Evolutionary conservation across 176 grass and related monocot genomes (phyloP).

Genomic region (Juncus effusus): DNA sequence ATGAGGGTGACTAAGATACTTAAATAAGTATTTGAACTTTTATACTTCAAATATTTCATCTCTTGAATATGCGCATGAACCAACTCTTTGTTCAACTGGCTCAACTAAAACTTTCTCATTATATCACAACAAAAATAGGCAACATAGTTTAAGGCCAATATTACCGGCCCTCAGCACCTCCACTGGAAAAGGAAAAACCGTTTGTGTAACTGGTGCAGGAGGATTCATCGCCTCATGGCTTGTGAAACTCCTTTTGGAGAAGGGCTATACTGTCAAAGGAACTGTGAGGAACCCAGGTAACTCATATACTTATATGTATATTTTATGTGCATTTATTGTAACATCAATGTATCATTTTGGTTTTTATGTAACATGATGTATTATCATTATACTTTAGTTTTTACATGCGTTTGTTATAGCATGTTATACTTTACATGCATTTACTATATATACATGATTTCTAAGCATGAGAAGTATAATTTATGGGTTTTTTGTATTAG

Average conservation of each 20-base stretch:
- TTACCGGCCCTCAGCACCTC: not conserved
- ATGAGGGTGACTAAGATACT: no score
- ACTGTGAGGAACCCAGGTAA: constrained; percentile 90
- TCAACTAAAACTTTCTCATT: constrained; percentile 11
- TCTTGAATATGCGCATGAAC: no score
- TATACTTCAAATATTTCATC: no score
- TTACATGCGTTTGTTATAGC: no score
- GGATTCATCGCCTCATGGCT: constrained; percentile 92
- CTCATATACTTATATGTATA: not conserved
- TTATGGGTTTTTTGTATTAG: constrained; percentile 23
- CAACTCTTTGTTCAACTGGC: constrained; percentile 20
- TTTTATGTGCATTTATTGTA: constrained; percentile 4
- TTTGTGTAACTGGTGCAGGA: constrained; percentile 86
- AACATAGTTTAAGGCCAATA: no score
- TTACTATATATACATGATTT: no score
- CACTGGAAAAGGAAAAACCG: constrained; percentile 25
- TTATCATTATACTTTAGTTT: no score
- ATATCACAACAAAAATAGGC: not conserved
- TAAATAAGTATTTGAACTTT: no score
- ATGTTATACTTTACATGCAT: no score
- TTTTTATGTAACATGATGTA: not conserved
- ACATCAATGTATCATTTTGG: not conserved
- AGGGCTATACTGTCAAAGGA: constrained; percentile 80
- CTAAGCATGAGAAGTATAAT: no score
- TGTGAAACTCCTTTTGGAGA: constrained; percentile 79